Evolutionary conservation across 345 rosid species (phyloP).

Genomic region (Gossypium rotundifolium): DNA sequence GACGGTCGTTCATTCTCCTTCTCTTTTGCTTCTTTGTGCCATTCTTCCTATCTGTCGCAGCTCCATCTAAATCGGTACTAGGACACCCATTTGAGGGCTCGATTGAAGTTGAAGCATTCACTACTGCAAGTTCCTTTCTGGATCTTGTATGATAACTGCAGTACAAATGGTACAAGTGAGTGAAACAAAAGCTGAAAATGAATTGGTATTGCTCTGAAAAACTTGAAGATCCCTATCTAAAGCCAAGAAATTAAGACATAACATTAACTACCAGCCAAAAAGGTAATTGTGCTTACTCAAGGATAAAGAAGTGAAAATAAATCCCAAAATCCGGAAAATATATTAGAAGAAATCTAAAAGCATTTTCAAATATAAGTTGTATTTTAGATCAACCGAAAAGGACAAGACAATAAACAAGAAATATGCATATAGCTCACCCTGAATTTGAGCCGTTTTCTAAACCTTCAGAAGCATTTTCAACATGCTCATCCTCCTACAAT

Average conservation of each 20-base stretch:
- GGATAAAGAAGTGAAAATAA: background rate
- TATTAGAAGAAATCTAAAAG: background rate
- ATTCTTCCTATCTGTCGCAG: background rate
- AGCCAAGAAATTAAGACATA: background rate
- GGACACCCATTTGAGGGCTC: slow-evolving; percentile 15
- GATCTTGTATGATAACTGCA: background rate
- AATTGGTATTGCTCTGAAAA: background rate
- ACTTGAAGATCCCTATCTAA: background rate
- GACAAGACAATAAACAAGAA: background rate
- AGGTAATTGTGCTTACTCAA: background rate
- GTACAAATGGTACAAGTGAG: background rate
- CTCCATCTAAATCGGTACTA: background rate
- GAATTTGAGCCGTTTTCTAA: slow-evolving; percentile 14
- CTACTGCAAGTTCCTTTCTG: background rate
- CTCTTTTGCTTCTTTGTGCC: slow-evolving; percentile 20
- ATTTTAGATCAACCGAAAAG: background rate
- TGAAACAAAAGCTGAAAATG: background rate
- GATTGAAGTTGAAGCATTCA: slow-evolving; percentile 17
- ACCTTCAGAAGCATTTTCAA: slow-evolving; percentile 10
- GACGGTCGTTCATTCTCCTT: slow-evolving; percentile 14
- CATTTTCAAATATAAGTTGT: background rate
- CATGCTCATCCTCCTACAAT: slow-evolving; percentile 12
- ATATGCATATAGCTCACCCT: slow-evolving; percentile 14
- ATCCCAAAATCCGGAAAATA: background rate
- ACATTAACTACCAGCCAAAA: background rate